These are phyloP conservation scores for Monosporozyma unispora DNA, from an alignment of 805 yeast species.

Conservation along the genomic window DNA sequence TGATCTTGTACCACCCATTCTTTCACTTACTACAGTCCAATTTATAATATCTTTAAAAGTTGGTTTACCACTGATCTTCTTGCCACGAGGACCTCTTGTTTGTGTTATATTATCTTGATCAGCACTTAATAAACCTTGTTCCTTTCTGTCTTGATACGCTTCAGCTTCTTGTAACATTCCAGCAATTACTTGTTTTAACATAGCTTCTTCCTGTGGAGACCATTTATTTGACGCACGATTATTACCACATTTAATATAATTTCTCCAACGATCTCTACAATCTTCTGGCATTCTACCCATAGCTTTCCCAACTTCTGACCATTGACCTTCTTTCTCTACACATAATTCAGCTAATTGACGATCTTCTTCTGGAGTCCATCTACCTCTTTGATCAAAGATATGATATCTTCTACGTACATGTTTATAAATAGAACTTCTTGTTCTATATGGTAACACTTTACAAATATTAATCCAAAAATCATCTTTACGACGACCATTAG, in stretches of 20 bases:
- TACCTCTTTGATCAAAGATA: slow-evolving; percentile 78
- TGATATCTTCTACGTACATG: slow-evolving; percentile 89
- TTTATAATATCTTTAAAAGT: slow-evolving; percentile 45
- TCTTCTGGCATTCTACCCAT: slow-evolving; percentile 96
- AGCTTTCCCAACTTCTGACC: slow-evolving; percentile 75
- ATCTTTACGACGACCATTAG: slow-evolving; percentile 74
- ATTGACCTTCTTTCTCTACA: slow-evolving; percentile 63
- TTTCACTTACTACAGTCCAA: slow-evolving; percentile 88
- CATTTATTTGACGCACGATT: slow-evolving; percentile 71
- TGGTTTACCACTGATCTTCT: slow-evolving; percentile 17
- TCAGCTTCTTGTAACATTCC: slow-evolving; percentile 36
- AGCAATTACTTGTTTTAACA: slow-evolving; percentile 46
- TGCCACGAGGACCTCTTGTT: slow-evolving; percentile 13
- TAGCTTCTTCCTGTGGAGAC: slow-evolving; percentile 63
- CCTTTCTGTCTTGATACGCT: slow-evolving; percentile 11
- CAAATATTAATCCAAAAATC: slow-evolving; percentile 82
- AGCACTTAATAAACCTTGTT: slow-evolving; percentile 11
- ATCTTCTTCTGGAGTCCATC: slow-evolving; percentile 84
- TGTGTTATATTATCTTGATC: slow-evolving; percentile 12
- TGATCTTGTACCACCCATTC: slow-evolving; percentile 81
- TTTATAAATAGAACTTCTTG: slow-evolving; percentile 84
- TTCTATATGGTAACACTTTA: slow-evolving; percentile 70
- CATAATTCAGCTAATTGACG: slow-evolving; percentile 53
- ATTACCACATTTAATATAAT: slow-evolving; percentile 85
- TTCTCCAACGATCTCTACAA: slow-evolving; percentile 94